These are phyloP conservation scores for Mycena belliarum DNA, from an alignment of 768 basidiomycete genomes.

Conservation along the genomic window DNA sequence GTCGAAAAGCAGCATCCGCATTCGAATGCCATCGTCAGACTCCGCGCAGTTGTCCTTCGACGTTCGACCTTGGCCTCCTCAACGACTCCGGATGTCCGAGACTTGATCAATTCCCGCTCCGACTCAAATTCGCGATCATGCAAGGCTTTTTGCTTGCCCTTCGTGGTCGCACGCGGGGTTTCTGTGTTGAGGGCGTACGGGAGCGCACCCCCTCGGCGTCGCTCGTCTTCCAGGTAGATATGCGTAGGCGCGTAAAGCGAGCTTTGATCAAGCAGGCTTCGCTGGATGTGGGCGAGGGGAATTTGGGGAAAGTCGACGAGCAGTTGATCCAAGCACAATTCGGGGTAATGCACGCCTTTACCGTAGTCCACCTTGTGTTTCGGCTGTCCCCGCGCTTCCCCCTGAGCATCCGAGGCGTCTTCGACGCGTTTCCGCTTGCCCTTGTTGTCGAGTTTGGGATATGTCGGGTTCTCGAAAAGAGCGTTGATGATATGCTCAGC, in stretches of 20 bases:
- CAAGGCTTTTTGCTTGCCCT: slow-evolving; percentile 42
- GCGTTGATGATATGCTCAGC: slow-evolving; percentile 57
- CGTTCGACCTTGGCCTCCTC: slow-evolving; percentile 37
- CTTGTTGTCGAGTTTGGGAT: slow-evolving; percentile 52
- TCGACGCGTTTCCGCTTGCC: slow-evolving; percentile 36
- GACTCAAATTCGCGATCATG: slow-evolving; percentile 48
- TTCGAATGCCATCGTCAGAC: slow-evolving; percentile 62
- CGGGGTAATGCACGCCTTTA: slow-evolving; percentile 48
- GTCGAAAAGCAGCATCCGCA: slow-evolving; percentile 85
- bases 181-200: slow-evolving; percentile 40
- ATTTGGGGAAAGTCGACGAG: slow-evolving; percentile 58
- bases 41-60: slow-evolving; percentile 49
- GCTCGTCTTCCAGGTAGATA: slow-evolving; percentile 45
- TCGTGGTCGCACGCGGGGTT: slow-evolving; percentile 30
- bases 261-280: slow-evolving; percentile 37
- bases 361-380: slow-evolving; percentile 51
- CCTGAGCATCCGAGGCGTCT: slow-evolving; percentile 32
- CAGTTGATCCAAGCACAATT: slow-evolving; percentile 55
- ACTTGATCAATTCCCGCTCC: slow-evolving; percentile 50
- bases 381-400: slow-evolving; percentile 23
- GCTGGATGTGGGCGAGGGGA: slow-evolving; percentile 55
- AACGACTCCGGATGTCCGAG: slow-evolving; percentile 27
- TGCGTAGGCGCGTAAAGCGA: slow-evolving; percentile 69
- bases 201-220: slow-evolving; percentile 29
- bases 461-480: slow-evolving; percentile 62